Conservation (phyloP, 345 rosid species). For the Euphorbia peplus region DNA sequence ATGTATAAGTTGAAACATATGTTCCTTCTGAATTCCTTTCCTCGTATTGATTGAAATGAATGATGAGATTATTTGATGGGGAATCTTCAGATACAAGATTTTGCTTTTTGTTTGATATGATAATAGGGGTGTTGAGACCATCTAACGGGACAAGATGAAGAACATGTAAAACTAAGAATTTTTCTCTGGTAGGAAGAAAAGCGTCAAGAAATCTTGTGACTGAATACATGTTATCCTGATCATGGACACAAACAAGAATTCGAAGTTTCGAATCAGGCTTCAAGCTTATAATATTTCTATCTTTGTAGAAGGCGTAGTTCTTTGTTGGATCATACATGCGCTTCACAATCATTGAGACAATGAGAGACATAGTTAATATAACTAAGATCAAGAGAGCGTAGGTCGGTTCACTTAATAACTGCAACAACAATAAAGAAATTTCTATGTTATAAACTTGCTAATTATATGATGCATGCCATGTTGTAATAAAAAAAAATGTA, state of each 20-base stretch:
- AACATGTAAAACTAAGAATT: slow-evolving; percentile 21
- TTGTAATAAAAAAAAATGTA: too few relatives aligned
- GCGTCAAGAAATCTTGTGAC: slow-evolving; percentile 33
- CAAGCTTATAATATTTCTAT: slow-evolving; percentile 32
- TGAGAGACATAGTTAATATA: slow-evolving; percentile 14
- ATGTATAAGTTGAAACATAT: slow-evolving; percentile 30
- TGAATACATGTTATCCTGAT: slow-evolving; percentile 23
- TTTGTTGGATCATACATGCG: slow-evolving; percentile 38
- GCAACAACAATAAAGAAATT: neutral
- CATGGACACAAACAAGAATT: slow-evolving; percentile 34
- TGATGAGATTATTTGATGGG: slow-evolving; percentile 21
- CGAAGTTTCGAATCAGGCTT: slow-evolving; percentile 24
- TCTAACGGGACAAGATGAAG: slow-evolving; percentile 34
- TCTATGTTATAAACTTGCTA: neutral
- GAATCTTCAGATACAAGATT: neutral
- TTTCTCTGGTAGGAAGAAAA: slow-evolving; percentile 18
- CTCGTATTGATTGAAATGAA: slow-evolving; percentile 25
- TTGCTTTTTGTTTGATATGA: slow-evolving; percentile 19
- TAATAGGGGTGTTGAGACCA: slow-evolving; percentile 32
- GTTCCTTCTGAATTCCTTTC: slow-evolving; percentile 10
- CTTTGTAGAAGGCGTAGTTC: slow-evolving; percentile 22
- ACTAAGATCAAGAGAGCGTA: neutral
- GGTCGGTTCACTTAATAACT: neutral
- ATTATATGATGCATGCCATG: too few relatives aligned
- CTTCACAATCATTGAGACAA: slow-evolving; percentile 31